Evolutionary conservation across 108 stramenopile species (phyloP).

Genomic region (Nitzschia sp.): DNA sequence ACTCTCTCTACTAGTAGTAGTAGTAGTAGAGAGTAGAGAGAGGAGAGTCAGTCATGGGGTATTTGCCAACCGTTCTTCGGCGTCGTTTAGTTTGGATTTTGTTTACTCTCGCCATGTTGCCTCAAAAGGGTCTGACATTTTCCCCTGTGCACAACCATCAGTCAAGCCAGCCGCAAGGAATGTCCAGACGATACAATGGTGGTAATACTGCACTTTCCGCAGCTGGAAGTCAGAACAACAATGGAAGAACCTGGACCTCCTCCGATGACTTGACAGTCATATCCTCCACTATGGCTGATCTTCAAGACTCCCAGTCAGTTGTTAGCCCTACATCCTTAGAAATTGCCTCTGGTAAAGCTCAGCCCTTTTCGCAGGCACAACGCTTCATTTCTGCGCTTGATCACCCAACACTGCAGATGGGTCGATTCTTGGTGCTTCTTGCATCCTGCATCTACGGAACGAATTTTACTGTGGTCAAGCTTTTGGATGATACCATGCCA

Average conservation of each 20-base stretch:
- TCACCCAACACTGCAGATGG: slow-evolving; percentile 8
- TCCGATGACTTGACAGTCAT: background rate
- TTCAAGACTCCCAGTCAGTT: no score
- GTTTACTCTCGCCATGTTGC: background rate
- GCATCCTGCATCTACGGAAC: slow-evolving; percentile 52
- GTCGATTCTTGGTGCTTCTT: slow-evolving; percentile 23
- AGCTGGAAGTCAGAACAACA: background rate
- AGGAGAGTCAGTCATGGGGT: no score
- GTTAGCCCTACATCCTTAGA: no score
- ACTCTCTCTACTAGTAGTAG: no score
- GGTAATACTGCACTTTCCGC: background rate
- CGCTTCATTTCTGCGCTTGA: slow-evolving; percentile 2
- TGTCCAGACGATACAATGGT: background rate
- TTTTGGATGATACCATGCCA: slow-evolving; percentile 40
- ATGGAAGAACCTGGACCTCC: background rate
- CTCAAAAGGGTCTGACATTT: background rate
- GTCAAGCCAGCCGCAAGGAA: background rate
- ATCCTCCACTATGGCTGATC: background rate
- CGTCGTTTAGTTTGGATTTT: background rate
- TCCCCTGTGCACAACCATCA: background rate
- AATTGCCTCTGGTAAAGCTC: no score
- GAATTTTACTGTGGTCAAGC: slow-evolving; percentile 48
- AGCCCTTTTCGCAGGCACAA: no score
- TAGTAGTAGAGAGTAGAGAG: no score
- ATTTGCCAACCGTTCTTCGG: no score